Conservation (phyloP, 495 filamentous ascomycete genomes). For the Aspergillus baeticus region DNA sequence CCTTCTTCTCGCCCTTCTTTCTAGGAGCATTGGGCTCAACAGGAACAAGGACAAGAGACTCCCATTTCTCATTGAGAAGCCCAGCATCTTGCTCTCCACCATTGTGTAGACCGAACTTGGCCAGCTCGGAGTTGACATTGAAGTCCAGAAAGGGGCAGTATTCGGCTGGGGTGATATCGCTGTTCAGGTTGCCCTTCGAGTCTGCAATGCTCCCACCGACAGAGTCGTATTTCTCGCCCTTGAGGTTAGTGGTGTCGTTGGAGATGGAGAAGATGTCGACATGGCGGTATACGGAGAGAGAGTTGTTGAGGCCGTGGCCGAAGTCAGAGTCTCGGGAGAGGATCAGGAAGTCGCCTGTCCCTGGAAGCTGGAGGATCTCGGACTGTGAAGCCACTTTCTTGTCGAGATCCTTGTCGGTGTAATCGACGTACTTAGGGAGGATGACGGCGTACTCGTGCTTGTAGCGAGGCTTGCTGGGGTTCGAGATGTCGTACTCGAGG, state of each 20-base stretch:
- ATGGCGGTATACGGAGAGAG: conserved; percentile 65
- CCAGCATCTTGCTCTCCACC: conserved; percentile 54
- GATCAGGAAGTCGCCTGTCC: conserved; percentile 62
- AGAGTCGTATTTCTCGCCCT: conserved; percentile 53
- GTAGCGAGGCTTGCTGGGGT: conserved; percentile 36
- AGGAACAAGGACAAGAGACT: conserved; percentile 65
- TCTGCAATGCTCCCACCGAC: conserved; percentile 50
- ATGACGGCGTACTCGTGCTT: conserved; percentile 67
- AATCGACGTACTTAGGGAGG: conserved; percentile 57
- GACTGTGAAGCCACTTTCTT: conserved; percentile 61
- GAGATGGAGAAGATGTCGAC: conserved; percentile 71
- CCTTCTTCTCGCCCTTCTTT: conserved; percentile 36
- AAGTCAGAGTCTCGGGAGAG: conserved; percentile 64
- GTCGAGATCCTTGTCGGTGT: conserved; percentile 28
- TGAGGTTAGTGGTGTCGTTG: conserved; percentile 61
- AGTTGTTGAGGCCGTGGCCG: conserved; percentile 55
- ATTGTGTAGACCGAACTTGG: conserved; percentile 68
- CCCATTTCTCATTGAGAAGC: conserved; percentile 82
- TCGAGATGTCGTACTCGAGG: conserved; percentile 60
- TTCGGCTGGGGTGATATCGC: conserved; percentile 56
- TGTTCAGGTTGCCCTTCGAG: conserved; percentile 52
- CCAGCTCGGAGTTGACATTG: conserved; percentile 67
- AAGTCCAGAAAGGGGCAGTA: conserved; percentile 74
- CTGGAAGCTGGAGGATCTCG: conserved; percentile 65
- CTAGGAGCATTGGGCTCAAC: conserved; percentile 41